phyloP scores from a whole-genome alignment of 1,139 yeast species.

The Suhomyces yuchorum region DNA sequence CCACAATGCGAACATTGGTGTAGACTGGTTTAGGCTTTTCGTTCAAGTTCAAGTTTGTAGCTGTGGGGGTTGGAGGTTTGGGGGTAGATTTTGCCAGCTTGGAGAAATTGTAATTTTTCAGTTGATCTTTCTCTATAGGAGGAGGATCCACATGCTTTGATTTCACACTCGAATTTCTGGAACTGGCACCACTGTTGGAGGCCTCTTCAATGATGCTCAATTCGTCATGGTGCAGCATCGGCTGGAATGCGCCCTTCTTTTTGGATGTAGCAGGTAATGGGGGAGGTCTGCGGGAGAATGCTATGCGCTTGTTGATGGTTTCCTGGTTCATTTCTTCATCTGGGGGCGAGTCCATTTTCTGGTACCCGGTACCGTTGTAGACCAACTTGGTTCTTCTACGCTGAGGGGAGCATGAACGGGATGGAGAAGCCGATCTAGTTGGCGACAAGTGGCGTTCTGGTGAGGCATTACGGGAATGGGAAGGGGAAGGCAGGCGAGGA shows the following conservation, averaged over 20 bases:
- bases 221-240: constrained; percentile 30
- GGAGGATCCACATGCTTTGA: constrained; percentile 8
- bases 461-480: constrained; percentile 10
- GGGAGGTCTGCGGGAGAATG: constrained; percentile 22
- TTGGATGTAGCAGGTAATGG: constrained; percentile 21
- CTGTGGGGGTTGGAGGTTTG: neutral
- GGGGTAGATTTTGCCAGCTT: neutral
- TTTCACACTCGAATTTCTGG: constrained; percentile 33
- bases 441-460: constrained; percentile 15
- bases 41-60: neutral
- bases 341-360: constrained; percentile 35
- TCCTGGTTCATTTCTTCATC: constrained; percentile 22
- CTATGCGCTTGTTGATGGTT: constrained; percentile 9
- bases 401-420: constrained; percentile 15
- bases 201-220: constrained; percentile 49
- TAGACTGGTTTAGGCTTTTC: constrained; percentile 6
- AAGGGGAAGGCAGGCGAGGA: constrained; percentile 17
- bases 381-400: constrained; percentile 31
- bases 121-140: constrained; percentile 10
- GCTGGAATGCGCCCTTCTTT: constrained; percentile 19
- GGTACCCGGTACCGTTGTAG: constrained; percentile 42
- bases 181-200: constrained; percentile 30
- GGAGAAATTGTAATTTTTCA: neutral
- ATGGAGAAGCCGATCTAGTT: constrained; percentile 15
- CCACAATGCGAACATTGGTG: constrained; percentile 8